Evolutionary conservation across 139 green algal genomes (phyloP).

Genomic region (Parachlorella kessleri): DNA sequence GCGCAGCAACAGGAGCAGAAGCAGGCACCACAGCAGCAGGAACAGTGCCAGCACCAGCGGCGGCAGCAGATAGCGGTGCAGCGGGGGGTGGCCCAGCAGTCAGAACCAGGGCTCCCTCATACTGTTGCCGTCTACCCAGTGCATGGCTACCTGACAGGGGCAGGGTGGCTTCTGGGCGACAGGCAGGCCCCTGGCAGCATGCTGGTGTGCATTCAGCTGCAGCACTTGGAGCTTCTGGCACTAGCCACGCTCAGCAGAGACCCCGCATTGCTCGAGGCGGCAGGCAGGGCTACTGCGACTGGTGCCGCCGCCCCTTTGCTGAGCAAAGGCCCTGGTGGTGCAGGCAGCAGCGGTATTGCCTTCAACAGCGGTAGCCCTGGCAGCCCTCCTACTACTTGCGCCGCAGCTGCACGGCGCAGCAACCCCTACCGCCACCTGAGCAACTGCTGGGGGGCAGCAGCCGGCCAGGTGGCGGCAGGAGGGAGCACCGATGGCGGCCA

Average conservation of each 20-base stretch:
- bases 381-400: neutral
- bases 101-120: neutral
- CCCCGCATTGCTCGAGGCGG: slow-evolving; percentile 2
- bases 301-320: neutral
- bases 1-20: neutral
- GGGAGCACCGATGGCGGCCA: neutral
- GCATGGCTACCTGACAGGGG: neutral
- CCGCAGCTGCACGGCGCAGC: too few species aligned
- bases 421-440: slow-evolving; percentile 4
- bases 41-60: neutral
- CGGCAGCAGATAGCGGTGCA: neutral
- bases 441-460: slow-evolving; percentile 21
- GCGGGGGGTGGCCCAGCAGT: neutral
- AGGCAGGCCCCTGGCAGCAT: neutral
- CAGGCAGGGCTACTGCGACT: too few species aligned
- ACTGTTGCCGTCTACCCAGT: neutral
- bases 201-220: slow-evolving; percentile 3
- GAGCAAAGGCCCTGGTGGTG: neutral
- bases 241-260: slow-evolving; percentile 23
- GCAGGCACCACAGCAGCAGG: slow-evolving; percentile 1
- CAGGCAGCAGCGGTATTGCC: neutral
- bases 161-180: neutral
- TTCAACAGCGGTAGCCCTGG: neutral
- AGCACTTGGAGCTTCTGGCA: slow-evolving; percentile 11
- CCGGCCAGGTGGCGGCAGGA: slow-evolving; percentile 7